Conservation (phyloP, 768 basidiomycete genomes). For the Termitomyces sp. region DNA sequence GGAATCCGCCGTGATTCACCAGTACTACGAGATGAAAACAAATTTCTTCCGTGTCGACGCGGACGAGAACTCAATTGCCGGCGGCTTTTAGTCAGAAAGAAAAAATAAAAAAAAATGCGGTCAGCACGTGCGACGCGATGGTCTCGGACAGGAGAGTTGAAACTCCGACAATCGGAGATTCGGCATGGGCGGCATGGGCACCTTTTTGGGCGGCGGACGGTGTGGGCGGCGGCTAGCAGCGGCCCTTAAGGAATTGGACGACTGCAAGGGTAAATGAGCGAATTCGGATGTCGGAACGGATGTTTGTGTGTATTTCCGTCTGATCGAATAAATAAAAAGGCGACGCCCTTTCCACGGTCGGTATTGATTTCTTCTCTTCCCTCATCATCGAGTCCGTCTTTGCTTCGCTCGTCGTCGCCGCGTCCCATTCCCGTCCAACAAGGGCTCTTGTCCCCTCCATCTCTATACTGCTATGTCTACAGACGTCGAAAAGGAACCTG, state of each 20-base stretch:
- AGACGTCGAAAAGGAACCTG: slow-evolving; percentile 61
- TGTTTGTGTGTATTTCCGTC: slow-evolving; percentile 20
- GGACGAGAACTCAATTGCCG: not conserved
- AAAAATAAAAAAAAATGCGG: not conserved
- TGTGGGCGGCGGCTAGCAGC: not conserved
- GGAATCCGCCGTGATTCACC: no score
- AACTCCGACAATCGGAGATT: not conserved
- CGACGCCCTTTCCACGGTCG: slow-evolving; percentile 13
- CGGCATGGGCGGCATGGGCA: not conserved
- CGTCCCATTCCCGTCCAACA: slow-evolving; percentile 9
- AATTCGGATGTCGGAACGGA: not conserved
- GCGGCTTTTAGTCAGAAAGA: not conserved
- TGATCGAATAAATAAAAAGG: slow-evolving; percentile 20
- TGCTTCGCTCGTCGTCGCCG: not conserved
- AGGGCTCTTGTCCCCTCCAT: slow-evolving; percentile 22
- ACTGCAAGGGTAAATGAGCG: no score
- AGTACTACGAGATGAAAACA: no score
- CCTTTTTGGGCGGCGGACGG: not conserved
- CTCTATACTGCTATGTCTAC: slow-evolving; percentile 25
- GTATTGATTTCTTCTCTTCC: slow-evolving; percentile 17
- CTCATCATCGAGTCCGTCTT: slow-evolving; percentile 13
- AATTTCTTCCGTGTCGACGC: not conserved
- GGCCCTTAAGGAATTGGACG: not conserved
- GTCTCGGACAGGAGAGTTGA: not conserved
- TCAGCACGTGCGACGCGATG: not conserved